These are phyloP conservation scores for Chlamydomonas reinhardtii DNA, from an alignment of 163 green algal species.

Conservation along the genomic window DNA sequence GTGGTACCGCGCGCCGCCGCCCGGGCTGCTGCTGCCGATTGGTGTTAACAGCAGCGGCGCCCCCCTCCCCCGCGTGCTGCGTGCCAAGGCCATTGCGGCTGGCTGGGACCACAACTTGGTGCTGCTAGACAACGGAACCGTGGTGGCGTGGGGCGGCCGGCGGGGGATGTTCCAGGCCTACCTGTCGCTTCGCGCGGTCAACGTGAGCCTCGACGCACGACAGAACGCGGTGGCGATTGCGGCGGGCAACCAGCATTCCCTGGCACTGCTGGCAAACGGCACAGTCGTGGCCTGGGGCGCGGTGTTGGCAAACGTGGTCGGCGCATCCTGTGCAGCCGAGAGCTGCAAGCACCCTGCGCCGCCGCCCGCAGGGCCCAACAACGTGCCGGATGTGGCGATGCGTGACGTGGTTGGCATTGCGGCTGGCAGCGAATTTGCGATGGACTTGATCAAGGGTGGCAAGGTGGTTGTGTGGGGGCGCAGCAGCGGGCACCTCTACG, in stretches of 20 bases:
- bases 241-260: neutral
- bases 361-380: neutral
- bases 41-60: no score
- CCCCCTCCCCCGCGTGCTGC: no score
- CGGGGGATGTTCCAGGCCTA: neutral
- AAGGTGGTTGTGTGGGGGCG: neutral
- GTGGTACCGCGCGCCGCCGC: neutral
- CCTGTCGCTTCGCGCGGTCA: neutral
- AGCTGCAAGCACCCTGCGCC: neutral
- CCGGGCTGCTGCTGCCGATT: neutral
- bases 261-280: neutral
- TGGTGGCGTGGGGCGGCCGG: neutral
- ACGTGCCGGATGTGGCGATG: neutral
- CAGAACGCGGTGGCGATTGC: neutral
- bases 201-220: neutral
- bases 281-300: neutral
- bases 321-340: neutral
- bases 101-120: neutral
- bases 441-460: neutral
- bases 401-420: neutral
- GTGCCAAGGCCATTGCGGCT: neutral
- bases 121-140: neutral
- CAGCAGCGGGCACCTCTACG: neutral
- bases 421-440: neutral
- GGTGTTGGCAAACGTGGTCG: neutral